A percentile compares a stretch with the other conserved stretches of the same genome.
Conservation (phyloP, 1,284 basidiomycete genomes). For the Leccinum fuscescens region DNA sequence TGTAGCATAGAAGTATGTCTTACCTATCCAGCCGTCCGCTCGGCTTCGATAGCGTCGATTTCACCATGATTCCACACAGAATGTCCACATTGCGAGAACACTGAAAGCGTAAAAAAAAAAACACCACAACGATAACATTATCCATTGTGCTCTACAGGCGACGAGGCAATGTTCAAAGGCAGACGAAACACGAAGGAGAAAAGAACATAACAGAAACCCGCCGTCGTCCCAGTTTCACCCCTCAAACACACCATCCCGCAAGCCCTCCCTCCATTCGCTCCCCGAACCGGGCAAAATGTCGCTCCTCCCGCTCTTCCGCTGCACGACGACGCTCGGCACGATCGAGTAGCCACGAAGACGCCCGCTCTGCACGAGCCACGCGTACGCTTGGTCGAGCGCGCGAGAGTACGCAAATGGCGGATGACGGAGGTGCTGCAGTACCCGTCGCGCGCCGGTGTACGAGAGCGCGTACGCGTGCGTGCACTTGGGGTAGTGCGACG, state of each 20-base stretch:
- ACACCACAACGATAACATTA: background rate
- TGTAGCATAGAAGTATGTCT: background rate
- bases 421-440: conserved; percentile 53
- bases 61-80: background rate
- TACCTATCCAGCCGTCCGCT: background rate
- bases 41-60: background rate
- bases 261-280: conserved; percentile 52
- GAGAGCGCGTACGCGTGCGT: conserved; percentile 68
- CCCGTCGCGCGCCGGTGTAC: conserved; percentile 25
- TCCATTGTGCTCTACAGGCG: background rate
- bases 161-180: background rate
- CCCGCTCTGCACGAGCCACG: conserved; percentile 61
- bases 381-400: conserved; percentile 70
- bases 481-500: conserved; percentile 61
- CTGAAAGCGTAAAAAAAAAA: background rate
- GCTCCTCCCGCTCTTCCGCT: conserved; percentile 53
- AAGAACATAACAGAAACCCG: background rate
- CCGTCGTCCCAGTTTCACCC: background rate
- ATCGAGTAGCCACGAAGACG: conserved; percentile 58
- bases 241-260: conserved; percentile 47
- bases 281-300: conserved; percentile 53
- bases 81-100: background rate
- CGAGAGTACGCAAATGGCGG: conserved; percentile 74
- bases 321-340: conserved; percentile 63
- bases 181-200: background rate